Conservation (phyloP, 1,284 basidiomycete species). For the Boletus semigastroideus region DNA sequence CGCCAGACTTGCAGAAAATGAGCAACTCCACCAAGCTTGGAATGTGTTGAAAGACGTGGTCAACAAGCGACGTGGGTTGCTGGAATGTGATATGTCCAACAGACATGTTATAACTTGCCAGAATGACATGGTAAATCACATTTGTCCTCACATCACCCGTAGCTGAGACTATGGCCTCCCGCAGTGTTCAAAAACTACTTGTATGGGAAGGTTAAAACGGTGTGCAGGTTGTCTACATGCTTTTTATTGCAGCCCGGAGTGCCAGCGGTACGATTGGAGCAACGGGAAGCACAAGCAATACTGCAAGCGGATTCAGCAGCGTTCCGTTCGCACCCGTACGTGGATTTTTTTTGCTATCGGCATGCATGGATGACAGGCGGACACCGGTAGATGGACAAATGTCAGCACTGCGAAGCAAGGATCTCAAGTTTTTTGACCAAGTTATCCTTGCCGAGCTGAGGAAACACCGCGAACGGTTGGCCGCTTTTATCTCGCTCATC, state of each 20-base stretch:
- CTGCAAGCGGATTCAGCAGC: conserved; percentile 21
- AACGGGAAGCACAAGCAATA: conserved; percentile 26
- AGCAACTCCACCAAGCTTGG: conserved; percentile 26
- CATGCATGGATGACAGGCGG: neutral
- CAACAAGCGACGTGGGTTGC: conserved; percentile 18
- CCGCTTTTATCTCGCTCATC: conserved; percentile 22
- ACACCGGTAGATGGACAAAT: conserved; percentile 25
- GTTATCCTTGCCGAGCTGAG: conserved; percentile 29
- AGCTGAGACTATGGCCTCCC: no score
- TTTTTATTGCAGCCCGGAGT: conserved; percentile 5
- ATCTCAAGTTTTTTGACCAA: conserved; percentile 6
- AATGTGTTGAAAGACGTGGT: conserved; percentile 19
- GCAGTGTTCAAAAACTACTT: conserved; percentile 24
- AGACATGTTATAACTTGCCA: conserved; percentile 32
- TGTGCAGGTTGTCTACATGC: neutral
- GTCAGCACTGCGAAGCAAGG: conserved; percentile 18
- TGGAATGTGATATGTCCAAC: conserved; percentile 16
- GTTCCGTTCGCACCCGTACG: conserved; percentile 20
- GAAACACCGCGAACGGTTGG: conserved; percentile 18
- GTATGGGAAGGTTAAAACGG: neutral
- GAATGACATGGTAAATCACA: conserved; percentile 19
- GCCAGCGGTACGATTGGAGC: conserved; percentile 28
- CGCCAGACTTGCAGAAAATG: conserved; percentile 6
- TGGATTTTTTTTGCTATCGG: neutral
- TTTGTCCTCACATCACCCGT: neutral